Percentiles rank a stretch among this genome's conserved stretches.
Conservation (phyloP, 495 filamentous ascomycete genomes). For the Monascus purpureus region DNA sequence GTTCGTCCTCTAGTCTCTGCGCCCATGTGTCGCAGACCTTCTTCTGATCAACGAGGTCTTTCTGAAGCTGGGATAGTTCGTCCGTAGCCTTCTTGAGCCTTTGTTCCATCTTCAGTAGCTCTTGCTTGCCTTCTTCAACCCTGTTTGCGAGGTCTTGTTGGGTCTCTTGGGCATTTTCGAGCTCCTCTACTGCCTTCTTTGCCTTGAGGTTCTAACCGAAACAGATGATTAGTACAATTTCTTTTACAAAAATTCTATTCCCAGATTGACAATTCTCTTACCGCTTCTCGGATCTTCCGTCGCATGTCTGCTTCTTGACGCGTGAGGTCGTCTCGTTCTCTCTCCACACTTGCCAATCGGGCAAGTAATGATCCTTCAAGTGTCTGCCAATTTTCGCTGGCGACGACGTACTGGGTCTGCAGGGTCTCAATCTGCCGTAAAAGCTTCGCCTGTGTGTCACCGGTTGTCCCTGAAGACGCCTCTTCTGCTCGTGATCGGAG, state of each 20-base stretch:
- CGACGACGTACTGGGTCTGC: constrained; percentile 87
- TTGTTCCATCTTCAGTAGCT: constrained; percentile 47
- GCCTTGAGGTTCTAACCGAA: constrained; percentile 49
- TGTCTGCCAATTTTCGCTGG: constrained; percentile 94
- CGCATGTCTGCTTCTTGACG: constrained; percentile 74
- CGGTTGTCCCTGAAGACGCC: constrained; percentile 63
- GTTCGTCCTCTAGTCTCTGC: constrained; percentile 58
- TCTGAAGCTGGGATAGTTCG: constrained; percentile 42
- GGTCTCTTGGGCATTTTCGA: constrained; percentile 55
- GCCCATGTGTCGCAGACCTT: constrained; percentile 48
- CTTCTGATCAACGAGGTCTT: constrained; percentile 57
- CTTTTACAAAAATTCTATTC: too few relatives aligned
- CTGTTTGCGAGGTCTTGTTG: constrained; percentile 46
- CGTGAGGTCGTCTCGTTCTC: constrained; percentile 75
- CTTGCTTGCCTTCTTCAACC: constrained; percentile 43
- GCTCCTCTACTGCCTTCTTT: constrained; percentile 67
- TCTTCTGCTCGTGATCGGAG: constrained; percentile 80
- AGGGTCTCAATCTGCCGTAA: constrained; percentile 89
- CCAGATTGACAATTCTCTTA: constrained; percentile 33
- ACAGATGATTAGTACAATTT: constrained; percentile 6
- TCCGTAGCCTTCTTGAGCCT: constrained; percentile 51
- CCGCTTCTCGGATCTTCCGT: constrained; percentile 72
- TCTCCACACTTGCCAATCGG: constrained; percentile 62
- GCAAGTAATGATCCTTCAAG: constrained; percentile 73
- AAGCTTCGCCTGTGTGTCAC: constrained; percentile 81